Base-by-base conservation (phyloP, 495 filamentous ascomycete species). In the Hypoxylon subgilvum region DNA sequence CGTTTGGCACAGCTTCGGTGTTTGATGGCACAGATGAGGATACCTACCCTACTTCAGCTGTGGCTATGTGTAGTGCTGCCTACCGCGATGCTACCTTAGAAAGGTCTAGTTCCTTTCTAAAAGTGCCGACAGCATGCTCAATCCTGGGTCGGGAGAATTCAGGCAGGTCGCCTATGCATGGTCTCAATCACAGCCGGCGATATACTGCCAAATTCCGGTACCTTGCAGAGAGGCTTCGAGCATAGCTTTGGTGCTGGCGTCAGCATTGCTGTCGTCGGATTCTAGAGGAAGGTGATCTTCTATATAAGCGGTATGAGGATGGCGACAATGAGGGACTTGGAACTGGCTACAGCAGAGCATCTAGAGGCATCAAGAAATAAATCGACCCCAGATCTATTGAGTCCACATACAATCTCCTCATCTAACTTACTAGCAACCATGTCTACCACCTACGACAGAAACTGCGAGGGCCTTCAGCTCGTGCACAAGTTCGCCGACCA, bases 401-500 rank as follows among this genome's bases (percentile, higher is more conserved):
- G n/a, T 2, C 8, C 10, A 49, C 32, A 27, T 10, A 42, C 3
- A 19, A 58, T 3, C 8, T n/a, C n/a, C n/a, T n/a, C n/a, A n/a
- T 27, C 3, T 27, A 34, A 39, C 32, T 25, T 42, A 63, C 18
- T 3, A 55, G 16, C 28, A 52, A 52, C 8, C 44, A 67, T 67
- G 64, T 23, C 41, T 27, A 48, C 41, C 21, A 48, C 51, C 35
- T 67, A 60, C 21, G 23, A 48, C 18, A 52, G 51, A 44, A 47
- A 72, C 3, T 74, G 71, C 6, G 61, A 70, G 6, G 75, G 74
- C 21, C 47, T 59, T 10, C 58, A 68, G 1, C 70, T 78, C 21
- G 70, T 72, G 1, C 49, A 70, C 19, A 56, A 69, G 43, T 76
- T 79, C 41, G 62, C 68, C 23, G 63, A 71, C 18, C 54, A 67